These are phyloP conservation scores for Eucalyptus victrix DNA, from an alignment of 345 rosid genomes.

Conservation along the genomic window DNA sequence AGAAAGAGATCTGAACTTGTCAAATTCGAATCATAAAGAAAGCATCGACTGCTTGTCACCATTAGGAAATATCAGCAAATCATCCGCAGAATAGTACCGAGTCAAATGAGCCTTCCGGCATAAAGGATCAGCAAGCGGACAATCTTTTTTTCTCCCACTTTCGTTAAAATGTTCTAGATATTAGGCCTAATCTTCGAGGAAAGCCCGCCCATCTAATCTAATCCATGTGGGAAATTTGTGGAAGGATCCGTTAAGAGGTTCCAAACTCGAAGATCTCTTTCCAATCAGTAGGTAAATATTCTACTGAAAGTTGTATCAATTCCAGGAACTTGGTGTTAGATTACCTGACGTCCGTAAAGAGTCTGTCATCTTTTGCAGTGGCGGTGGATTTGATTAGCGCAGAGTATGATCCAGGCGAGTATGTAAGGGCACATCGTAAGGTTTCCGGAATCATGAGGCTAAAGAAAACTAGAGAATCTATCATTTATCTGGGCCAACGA, in stretches of 20 bases:
- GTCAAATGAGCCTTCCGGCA: not conserved
- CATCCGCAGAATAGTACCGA: not conserved
- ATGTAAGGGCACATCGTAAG: not conserved
- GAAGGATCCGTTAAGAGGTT: not conserved
- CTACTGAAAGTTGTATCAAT: not conserved
- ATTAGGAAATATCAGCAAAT: not conserved
- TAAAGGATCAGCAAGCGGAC: not conserved
- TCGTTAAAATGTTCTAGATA: not conserved
- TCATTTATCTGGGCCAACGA: not conserved
- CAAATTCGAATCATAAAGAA: not conserved
- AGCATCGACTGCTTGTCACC: not conserved
- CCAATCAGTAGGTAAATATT: not conserved
- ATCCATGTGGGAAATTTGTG: not conserved
- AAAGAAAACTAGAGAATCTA: not conserved
- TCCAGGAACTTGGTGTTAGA: not conserved
- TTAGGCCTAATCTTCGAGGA: not conserved
- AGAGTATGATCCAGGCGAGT: not conserved
- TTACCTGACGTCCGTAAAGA: not conserved
- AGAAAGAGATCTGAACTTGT: not conserved
- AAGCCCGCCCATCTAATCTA: not conserved
- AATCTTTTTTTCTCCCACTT: not conserved
- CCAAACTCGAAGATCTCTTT: not conserved
- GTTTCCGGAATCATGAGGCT: not conserved
- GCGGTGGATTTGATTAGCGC: not conserved
- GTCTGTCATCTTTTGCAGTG: not conserved